Conservation (phyloP, 73 alveolate genomes). For the Durusdinium trenchii region DNA sequence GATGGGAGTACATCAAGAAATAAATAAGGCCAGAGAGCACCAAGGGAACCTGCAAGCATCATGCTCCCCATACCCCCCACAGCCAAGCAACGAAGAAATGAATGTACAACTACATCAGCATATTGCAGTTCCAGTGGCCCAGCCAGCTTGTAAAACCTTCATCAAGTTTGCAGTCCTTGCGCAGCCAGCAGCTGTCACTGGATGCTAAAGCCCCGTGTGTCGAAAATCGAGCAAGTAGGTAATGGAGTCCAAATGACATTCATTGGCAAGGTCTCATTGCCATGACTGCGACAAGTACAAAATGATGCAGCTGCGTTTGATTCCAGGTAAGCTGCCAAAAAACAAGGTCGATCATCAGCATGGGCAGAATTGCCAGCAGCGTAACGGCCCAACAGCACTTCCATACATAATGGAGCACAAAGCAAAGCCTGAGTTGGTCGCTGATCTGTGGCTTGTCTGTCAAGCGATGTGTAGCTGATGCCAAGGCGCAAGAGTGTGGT, state of each 20-base stretch:
- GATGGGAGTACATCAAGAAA: slow-evolving; percentile 55
- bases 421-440: slow-evolving; percentile 25
- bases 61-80: neutral
- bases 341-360: slow-evolving; percentile 43
- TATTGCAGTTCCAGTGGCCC: neutral
- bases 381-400: neutral
- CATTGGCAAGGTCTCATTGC: neutral
- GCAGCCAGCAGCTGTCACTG: no score
- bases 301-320: neutral
- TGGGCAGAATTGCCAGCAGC: slow-evolving; percentile 46
- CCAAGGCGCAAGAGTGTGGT: slow-evolving; percentile 48
- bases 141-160: slow-evolving; percentile 63
- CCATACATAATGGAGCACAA: slow-evolving; percentile 36
- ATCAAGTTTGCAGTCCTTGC: slow-evolving; percentile 76
- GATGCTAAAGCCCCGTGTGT: no score
- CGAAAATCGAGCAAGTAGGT: neutral
- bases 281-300: neutral
- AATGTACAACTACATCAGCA: neutral
- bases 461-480: no score
- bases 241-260: neutral
- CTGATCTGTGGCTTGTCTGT: no score
- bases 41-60: slow-evolving; percentile 2
- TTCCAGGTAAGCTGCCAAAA: slow-evolving; percentile 15
- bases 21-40: slow-evolving; percentile 53
- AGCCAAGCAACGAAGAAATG: neutral